A percentile compares a stretch with the other conserved stretches of the same genome.
Evolutionary conservation across 2,329 filamentous ascomycete species (phyloP).

Genomic region (Dendrostoma leiphaemia): DNA sequence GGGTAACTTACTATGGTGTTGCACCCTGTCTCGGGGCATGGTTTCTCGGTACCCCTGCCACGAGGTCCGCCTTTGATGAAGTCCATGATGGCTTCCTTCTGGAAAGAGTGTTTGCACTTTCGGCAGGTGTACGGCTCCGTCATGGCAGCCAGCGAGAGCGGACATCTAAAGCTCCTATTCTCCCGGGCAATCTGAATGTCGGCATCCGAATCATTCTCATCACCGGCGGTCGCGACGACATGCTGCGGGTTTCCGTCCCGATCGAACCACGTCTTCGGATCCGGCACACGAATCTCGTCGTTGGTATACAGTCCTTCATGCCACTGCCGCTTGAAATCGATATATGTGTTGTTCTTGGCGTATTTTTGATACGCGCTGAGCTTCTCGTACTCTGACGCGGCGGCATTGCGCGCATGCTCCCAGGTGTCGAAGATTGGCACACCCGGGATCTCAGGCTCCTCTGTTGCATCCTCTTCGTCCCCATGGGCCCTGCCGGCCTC

Average conservation of each 20-base stretch:
- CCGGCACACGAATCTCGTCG: constrained; percentile 49
- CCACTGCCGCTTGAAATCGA: constrained; percentile 57
- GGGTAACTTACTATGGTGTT: constrained; percentile 42
- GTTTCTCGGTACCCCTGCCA: constrained; percentile 30
- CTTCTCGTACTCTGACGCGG: constrained; percentile 40
- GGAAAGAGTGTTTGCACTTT: constrained; percentile 71
- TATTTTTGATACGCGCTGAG: constrained; percentile 47
- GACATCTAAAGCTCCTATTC: constrained; percentile 66
- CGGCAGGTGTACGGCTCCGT: constrained; percentile 63
- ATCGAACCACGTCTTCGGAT: constrained; percentile 54
- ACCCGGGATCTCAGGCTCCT: constrained; percentile 8
- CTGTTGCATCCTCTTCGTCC: constrained; percentile 20
- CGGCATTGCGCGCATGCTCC: constrained; percentile 32
- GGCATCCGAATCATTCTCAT: constrained; percentile 57
- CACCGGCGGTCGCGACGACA: constrained; percentile 22
- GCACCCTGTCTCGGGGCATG: constrained; percentile 68
- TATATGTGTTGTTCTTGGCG: constrained; percentile 56
- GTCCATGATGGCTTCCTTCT: constrained; percentile 61
- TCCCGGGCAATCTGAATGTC: constrained; percentile 67
- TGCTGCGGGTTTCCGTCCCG: constrained; percentile 38
- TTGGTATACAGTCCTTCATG: constrained; percentile 51
- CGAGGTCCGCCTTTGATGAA: constrained; percentile 37
- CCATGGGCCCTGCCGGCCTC: constrained; percentile 22
- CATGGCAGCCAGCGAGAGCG: constrained; percentile 64
- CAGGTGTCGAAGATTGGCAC: constrained; percentile 27